Evolutionary conservation across 495 filamentous ascomycete species (phyloP), one percentile per base, ranked within the genome.

Genomic region (Penicillium manginii): DNA sequence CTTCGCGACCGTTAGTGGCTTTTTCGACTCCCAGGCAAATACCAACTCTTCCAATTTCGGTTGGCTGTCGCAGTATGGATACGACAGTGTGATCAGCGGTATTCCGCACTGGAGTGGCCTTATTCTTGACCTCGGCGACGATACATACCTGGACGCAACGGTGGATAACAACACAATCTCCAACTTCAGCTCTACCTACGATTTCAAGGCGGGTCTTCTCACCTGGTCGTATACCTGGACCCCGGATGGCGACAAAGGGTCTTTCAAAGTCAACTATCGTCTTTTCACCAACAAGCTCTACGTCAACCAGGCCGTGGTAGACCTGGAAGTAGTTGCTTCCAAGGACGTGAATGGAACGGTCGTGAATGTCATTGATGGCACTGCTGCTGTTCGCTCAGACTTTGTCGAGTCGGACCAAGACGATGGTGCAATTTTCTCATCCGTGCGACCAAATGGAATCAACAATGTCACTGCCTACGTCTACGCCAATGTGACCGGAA

Each of bases 1-100:
- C 2, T 91, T 93, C 67, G 85, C 87, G 4, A 91, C 88, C 0
- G 83, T 93, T 54, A 81, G 84, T 39, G 90, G 90, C 1, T 93
- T 93, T 69, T 92, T 81, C 57, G 81, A 91, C 58, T 69, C 74
- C 9, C 88, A 92, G 68, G 77, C 77, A 1, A 81, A 74, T 33
- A 86, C 81, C 0, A 88, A 85, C 37, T 79, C 81, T 3, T 85
- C 83, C 8, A 93, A 93, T 65, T 91, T 87, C 62, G 76, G 76
- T 4, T 91, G 90, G 88, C 73, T 91, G 29, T 76, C 83, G 54
- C 83, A 90, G 60, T 87, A 89, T 67, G 89, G 89, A 15, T 81
- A 81, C 23, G 90, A 93, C 65, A 87, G 83, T 56, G 84, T 88
- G 19, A 91, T 92, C 61, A 84, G 83, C 43, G 90, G 90, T 39